Conservation (phyloP, 23 red algal species). For the Pyropia yezoensis region DNA sequence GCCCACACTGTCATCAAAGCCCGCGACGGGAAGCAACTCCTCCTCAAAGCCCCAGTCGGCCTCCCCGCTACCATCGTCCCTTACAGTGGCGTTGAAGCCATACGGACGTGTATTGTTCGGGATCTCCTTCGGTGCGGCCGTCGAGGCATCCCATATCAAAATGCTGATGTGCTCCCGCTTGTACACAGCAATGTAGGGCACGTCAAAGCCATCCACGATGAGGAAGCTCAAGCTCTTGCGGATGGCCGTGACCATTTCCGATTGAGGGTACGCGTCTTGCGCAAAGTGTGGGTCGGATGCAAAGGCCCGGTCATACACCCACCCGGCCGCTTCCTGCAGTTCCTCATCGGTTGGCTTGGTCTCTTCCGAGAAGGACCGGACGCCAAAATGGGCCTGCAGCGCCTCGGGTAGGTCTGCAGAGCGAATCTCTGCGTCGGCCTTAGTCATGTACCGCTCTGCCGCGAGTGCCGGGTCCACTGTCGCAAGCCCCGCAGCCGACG, state of each 20-base stretch:
- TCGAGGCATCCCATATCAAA: no score
- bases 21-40: no score
- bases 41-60: no score
- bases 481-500: no score
- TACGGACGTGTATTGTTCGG: no score
- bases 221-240: conserved; percentile 5
- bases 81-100: no score
- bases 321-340: conserved; percentile 5
- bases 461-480: conserved; percentile 3
- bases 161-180: conserved; percentile 3
- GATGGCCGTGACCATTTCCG: conserved; percentile 3
- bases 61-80: no score
- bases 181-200: conserved; percentile 16
- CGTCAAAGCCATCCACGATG: conserved; percentile 10
- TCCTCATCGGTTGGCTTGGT: conserved; percentile 2
- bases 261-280: background rate
- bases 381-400: no score
- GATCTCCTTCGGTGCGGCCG: no score
- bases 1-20: no score
- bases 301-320: conserved; percentile 11
- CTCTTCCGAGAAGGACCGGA: no score
- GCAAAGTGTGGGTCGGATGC: background rate
- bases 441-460: background rate
- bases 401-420: no score
- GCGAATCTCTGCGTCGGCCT: background rate